Evolutionary conservation across 129 eudicot genomes (phyloP), one percentile per base, ranked within the genome.

Genomic region (Saussurea involucrata): DNA sequence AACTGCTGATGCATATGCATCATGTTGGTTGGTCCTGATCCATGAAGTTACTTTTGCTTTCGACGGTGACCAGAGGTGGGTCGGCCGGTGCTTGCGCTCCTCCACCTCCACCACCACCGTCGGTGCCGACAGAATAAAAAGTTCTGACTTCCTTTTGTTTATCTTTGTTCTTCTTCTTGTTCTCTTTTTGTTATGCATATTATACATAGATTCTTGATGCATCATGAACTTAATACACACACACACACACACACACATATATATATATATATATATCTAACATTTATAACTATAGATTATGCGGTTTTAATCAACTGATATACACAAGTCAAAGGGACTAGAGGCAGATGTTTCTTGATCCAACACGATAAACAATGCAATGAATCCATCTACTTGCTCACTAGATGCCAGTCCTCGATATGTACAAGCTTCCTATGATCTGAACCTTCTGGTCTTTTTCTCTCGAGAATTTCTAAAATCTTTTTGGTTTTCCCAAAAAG

Each of bases 1-100:
- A 76, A 72, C 63, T 85, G n/a, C n/a, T n/a, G n/a, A n/a, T n/a
- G 91, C 92, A 84, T 87, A 73, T 85, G 93, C 98, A 90, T 88
- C 37, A 84, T 85, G 28, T 57, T 76, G 4, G 92, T 68, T 4
- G 88, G 89, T 32, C 78, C 81, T 0, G 90, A 85, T 15, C 86
- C 81, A 84, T 63, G 68, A 72, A 80, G 75, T 49, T 88, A 69
- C 67, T 69, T 66, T 80, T 74, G 33, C 25, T 64, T 60, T 90
- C 86, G 3, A 80, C 76, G 8, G 73, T 29, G 0, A 63, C 74
- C 3, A 86, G 81, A 58, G 87, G 79, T 28, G 88, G 84, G 0
- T 69, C 76, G 0, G 78, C 79, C 13, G 81, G 78, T 12, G 64
- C 10, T 0, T 72, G 72, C 3, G 21, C 71, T 1, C 68, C 73